Percentiles rank a stretch among this genome's conserved stretches.
phyloP scores from a whole-genome alignment of 2,329 filamentous ascomycete genomes.

The Cryphonectria parasitica region DNA sequence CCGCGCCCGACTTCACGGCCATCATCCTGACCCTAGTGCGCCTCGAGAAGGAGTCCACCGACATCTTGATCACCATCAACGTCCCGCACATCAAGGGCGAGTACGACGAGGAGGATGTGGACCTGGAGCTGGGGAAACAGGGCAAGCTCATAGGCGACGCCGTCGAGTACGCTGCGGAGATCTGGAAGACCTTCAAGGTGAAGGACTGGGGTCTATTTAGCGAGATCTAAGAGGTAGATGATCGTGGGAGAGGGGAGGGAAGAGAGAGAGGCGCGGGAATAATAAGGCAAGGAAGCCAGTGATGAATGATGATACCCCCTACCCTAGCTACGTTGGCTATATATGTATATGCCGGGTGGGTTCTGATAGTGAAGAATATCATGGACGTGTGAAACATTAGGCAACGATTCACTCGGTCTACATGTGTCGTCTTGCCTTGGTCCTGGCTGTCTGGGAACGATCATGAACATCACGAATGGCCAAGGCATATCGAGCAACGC shows the following conservation, averaged over 20 bases:
- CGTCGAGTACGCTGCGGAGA: constrained; percentile 67
- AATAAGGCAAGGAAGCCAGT: not conserved
- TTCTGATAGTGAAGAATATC: constrained; percentile 14
- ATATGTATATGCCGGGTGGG: not conserved
- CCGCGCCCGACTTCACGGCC: constrained; percentile 67
- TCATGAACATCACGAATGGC: not conserved
- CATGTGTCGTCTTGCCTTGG: not conserved
- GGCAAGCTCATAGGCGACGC: constrained; percentile 71
- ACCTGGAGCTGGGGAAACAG: constrained; percentile 66
- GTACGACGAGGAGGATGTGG: constrained; percentile 73
- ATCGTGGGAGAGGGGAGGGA: not conserved
- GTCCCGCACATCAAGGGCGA: constrained; percentile 80
- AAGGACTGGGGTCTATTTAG: constrained; percentile 80
- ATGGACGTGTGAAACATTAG: constrained; percentile 19
- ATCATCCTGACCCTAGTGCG: constrained; percentile 79
- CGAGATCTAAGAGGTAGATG: constrained; percentile 38
- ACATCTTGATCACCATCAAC: constrained; percentile 85
- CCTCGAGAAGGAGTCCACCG: constrained; percentile 74
- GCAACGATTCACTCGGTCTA: too few species aligned
- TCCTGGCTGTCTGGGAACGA: not conserved
- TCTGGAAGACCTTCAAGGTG: constrained; percentile 76
- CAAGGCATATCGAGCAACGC: not conserved
- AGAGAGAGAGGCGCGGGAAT: not conserved
- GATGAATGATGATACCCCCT: constrained; percentile 28
- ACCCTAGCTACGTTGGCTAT: not conserved